Percentiles rank a stretch among this genome's conserved stretches.
Evolutionary conservation across 139 green algal species (phyloP).

Genomic region (Diplosphaera chodatii): DNA sequence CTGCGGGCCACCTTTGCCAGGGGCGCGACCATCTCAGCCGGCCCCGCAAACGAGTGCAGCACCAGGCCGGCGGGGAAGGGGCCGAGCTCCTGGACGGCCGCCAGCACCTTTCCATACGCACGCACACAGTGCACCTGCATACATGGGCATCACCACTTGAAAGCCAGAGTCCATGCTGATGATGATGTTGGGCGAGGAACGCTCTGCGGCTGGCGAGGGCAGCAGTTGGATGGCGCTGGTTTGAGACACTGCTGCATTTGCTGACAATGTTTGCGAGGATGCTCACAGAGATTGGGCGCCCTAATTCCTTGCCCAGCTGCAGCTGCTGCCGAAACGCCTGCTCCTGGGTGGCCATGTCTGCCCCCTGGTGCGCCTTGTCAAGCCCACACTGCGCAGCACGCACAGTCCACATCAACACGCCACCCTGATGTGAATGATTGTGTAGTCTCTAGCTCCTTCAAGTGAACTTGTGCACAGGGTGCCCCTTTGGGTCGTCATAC

Average conservation of each 20-base stretch:
- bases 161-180: too few relatives aligned
- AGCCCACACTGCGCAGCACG: constrained; percentile 27
- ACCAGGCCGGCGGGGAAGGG: constrained; percentile 20
- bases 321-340: constrained; percentile 36
- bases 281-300: constrained; percentile 25
- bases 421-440: too few relatives aligned
- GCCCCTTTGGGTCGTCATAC: too few relatives aligned
- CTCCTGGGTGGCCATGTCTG: constrained; percentile 19
- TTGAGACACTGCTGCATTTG: too few relatives aligned
- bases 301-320: constrained; percentile 32
- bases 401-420: too few relatives aligned
- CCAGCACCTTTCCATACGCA: constrained; percentile 25
- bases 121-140: constrained; percentile 43
- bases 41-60: constrained; percentile 39
- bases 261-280: too few relatives aligned
- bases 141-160: too few relatives aligned
- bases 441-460: too few relatives aligned
- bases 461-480: too few relatives aligned
- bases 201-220: too few relatives aligned
- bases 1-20: constrained; percentile 13
- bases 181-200: too few relatives aligned
- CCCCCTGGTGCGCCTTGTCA: constrained; percentile 10
- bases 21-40: constrained; percentile 23
- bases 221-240: too few relatives aligned
- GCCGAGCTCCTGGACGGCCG: constrained; percentile 40